Conservation (phyloP, 306 rosid species). For the Quercus berberidifolia region DNA sequence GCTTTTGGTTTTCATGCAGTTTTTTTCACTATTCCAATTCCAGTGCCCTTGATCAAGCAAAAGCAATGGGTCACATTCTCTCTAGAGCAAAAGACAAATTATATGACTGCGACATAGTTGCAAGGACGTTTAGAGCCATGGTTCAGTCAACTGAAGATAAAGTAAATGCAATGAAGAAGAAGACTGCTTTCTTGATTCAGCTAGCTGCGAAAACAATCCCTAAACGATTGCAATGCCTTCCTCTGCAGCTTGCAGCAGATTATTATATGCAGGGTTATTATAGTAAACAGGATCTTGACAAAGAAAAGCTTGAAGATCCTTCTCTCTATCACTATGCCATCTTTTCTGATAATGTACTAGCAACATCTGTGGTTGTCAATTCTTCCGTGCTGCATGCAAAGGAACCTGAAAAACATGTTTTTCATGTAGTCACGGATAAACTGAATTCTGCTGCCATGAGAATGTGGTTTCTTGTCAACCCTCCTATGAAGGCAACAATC, state of each 20-base stretch:
- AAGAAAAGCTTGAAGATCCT: conserved; percentile 69
- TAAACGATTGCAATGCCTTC: conserved; percentile 83
- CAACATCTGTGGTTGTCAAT: conserved; percentile 93
- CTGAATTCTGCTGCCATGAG: conserved; percentile 84
- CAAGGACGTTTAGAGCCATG: conserved; percentile 79
- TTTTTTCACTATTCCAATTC: conserved; percentile 32
- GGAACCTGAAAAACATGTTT: conserved; percentile 87
- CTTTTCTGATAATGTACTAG: conserved; percentile 92
- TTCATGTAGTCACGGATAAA: conserved; percentile 91
- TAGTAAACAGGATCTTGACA: conserved; percentile 42
- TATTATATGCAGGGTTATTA: conserved; percentile 70
- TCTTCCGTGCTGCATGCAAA: conserved; percentile 79
- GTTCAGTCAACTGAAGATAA: conserved; percentile 85
- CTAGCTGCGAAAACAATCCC: conserved; percentile 94
- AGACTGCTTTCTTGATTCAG: conserved; percentile 88
- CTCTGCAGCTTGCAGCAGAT: conserved; percentile 80
- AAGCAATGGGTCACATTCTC: conserved; percentile 87
- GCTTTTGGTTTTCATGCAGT: conserved; percentile 28
- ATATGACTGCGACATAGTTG: conserved; percentile 68
- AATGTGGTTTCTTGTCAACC: conserved; percentile 92
- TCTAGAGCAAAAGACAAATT: conserved; percentile 82
- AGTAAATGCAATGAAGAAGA: conserved; percentile 64
- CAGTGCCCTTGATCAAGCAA: conserved; percentile 87
- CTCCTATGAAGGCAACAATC: conserved; percentile 69
- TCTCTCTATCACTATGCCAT: conserved; percentile 91